Base-by-base conservation (phyloP, 2,329 filamentous ascomycete species). In the Penicillium sp. region DNA sequence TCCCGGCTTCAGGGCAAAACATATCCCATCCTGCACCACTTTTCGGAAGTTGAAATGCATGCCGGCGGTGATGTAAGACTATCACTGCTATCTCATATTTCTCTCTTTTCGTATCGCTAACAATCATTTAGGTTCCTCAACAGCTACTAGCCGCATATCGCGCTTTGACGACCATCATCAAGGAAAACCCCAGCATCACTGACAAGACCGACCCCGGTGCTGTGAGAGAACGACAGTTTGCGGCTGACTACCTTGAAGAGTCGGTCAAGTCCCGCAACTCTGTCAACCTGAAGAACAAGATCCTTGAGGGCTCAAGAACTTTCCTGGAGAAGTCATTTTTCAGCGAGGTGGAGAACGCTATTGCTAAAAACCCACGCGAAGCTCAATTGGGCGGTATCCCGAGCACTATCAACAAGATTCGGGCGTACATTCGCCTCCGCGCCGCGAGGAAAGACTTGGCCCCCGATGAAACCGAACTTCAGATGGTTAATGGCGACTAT, bases 371-470 rank as follows among this genome's bases (percentile, higher is more conserved):
- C 74, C 93, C 93, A 2, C 88, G 90, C 59, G 93, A 97, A 74
- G 94, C 95, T 33, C 91, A 91, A 73, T 85, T 97, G 45, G 95
- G 95, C 62, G 95, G 95, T 66, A 87, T 93, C 44, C 95, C 95
- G 1, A 92, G 93, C 58, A 87, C 92, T 24, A 85, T 93, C 67
- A 96, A 91, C 82, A 96, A 96, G 80, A 90, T 97, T 73, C 92
- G 92, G 73, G 95, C 92, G 8, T 99, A 94, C 73, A 92, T 99
- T 69, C 88, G 93, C 53, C 84, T 97, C 61, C 88, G 91, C 63
- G 86, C 89, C 45, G 85, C 87, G 1, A 88, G 92, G 62, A 96
- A 93, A 78, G 92, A 96, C 72, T 85, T 98, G 47, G 91, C 91
- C 1, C 88, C 90, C 2, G 91, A 96, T 73, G 91, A 90, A 64